Evolutionary conservation across 2,329 filamentous ascomycete genomes (phyloP).

Genomic region (Exophiala xenobiotica): DNA sequence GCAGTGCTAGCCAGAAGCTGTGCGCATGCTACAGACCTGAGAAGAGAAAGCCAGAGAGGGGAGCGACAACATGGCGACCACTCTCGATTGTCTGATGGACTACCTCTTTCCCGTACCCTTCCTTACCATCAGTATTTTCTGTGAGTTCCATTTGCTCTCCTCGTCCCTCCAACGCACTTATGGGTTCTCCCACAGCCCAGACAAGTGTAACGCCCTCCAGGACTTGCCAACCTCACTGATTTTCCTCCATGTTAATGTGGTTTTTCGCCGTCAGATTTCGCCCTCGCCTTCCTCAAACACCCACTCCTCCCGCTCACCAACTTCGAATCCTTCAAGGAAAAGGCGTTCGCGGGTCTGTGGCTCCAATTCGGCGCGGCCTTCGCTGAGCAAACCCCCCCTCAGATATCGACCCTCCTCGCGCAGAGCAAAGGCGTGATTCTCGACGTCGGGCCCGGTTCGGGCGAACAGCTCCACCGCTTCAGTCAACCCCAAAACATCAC

Average conservation of each 20-base stretch:
- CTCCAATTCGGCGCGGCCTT: slow-evolving; percentile 11
- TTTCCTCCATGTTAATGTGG: no score
- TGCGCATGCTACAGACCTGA: no score
- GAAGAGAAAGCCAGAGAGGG: no score
- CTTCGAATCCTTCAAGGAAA: slow-evolving; percentile 27
- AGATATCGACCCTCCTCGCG: slow-evolving; percentile 8
- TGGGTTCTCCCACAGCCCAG: no score
- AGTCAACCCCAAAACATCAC: slow-evolving; percentile 44
- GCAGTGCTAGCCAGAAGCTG: no score
- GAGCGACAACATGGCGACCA: neutral
- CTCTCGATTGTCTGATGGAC: neutral
- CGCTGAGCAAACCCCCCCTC: slow-evolving; percentile 9
- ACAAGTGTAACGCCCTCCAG: no score
- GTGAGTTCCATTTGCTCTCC: neutral
- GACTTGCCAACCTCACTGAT: no score
- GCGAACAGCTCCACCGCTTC: slow-evolving; percentile 47
- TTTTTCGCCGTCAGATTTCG: slow-evolving; percentile 21
- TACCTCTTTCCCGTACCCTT: neutral
- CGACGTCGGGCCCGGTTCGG: slow-evolving; percentile 54
- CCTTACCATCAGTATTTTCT: neutral
- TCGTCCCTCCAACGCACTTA: neutral
- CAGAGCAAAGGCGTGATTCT: slow-evolving; percentile 41
- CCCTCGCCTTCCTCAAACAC: slow-evolving; percentile 20
- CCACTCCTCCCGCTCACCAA: slow-evolving; percentile 12
- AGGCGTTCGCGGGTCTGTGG: slow-evolving; percentile 18